These are phyloP conservation scores for Pichia eremophila DNA, from an alignment of 805 yeast species.

Conservation along the genomic window DNA sequence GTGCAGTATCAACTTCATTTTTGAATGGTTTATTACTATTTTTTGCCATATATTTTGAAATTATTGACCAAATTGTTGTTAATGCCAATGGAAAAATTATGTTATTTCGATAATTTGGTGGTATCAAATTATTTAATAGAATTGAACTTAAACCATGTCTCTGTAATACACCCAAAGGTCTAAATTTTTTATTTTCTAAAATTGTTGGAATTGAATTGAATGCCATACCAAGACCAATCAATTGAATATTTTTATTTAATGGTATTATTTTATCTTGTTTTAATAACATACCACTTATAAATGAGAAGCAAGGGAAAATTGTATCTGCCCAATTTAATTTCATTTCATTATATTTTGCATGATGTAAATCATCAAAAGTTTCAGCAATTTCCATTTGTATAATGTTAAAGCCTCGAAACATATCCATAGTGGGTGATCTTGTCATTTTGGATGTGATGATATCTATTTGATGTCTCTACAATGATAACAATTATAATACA, in stretches of 20 bases:
- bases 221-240: conserved; percentile 13
- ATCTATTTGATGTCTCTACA: too few relatives aligned
- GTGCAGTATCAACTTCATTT: conserved; percentile 21
- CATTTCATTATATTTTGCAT: conserved; percentile 13
- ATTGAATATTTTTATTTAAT: conserved; percentile 8
- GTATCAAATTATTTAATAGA: conserved; percentile 7
- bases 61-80: conserved; percentile 20
- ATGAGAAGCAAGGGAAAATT: conserved; percentile 16
- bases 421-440: conserved; percentile 4
- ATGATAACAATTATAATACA: too few relatives aligned
- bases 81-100: conserved; percentile 7
- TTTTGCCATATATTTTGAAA: conserved; percentile 18
- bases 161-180: conserved; percentile 15
- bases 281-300: conserved; percentile 11
- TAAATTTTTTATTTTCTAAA: conserved; percentile 8
- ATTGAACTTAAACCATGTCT: conserved; percentile 15
- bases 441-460: not conserved
- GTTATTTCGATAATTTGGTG: not conserved
- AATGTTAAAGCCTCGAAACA: conserved; percentile 12
- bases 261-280: conserved; percentile 6
- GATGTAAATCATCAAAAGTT: conserved; percentile 12
- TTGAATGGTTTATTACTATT: conserved; percentile 20
- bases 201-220: conserved; percentile 12
- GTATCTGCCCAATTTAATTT: conserved; percentile 15
- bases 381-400: conserved; percentile 16